Evolutionary conservation across 768 basidiomycete genomes (phyloP), one percentile per base, ranked within the genome.

Genomic region (Tulasnella sp.): DNA sequence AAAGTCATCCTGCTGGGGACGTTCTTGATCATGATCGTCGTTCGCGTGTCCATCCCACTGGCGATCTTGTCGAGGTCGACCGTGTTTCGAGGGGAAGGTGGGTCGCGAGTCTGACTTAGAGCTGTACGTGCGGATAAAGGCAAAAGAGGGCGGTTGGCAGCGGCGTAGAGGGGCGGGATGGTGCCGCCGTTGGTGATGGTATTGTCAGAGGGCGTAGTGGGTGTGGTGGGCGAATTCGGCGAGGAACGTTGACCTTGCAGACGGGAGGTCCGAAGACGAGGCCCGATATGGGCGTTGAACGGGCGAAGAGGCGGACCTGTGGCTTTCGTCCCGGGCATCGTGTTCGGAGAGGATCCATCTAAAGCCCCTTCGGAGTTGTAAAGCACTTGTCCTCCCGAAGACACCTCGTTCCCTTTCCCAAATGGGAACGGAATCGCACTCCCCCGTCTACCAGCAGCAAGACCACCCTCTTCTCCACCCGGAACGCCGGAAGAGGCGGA

Each of bases 21-120:
- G 80, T 96, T 96, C 84, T 95, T 94, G 78, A 93, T 89, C 92
- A 93, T 94, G 69, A 94, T 90, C 37, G 93, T 94, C 40, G 93
- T 93, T 39, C 93, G 86, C 42, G 90, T 93, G 79, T 94, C 93
- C 77, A 86, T 82, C 5, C 94, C 94, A 38, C 86, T 87, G 82
- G 91, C 92, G 79, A 96, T 95, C 76, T 86, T 86, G 58, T 84
- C 85, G 15, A 94, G 82, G 82, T 93, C 90, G 36, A 96, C 82
- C 79, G 86, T 85, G 80, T 91, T 91, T 77, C 85, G 84, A 45
- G 49, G 69, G 22, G 72, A 34, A 34, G 75, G 52, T 12, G 78
- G 72, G 58, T 74, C 70, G 68, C 68, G 68, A 70, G 37, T 37
- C 37, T 70, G 68, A 31, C 58, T 64, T 22, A 64, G 58, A 31